Evolutionary conservation across 164 flowering plant genomes (phyloP), one percentile per base, ranked within the genome.

Genomic region (Vitis riparia): DNA sequence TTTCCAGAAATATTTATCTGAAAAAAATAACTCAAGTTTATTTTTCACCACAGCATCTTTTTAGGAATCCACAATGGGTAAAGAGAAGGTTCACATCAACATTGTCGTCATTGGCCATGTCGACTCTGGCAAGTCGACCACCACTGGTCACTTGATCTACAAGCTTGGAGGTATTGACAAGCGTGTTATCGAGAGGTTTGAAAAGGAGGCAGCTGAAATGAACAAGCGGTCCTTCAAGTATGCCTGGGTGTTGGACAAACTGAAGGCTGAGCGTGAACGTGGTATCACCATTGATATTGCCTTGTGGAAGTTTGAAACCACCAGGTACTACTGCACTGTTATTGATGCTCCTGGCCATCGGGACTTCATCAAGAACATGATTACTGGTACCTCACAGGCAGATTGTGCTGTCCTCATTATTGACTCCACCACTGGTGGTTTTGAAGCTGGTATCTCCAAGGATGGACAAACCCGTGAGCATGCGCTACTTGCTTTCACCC

Each of bases 191-290:
- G 94, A 90, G 73, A 88, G 92, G 72, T 90, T 90, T 17, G 94
- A 89, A 87, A 89, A 89, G 85, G 94, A 89, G 37, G 94, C 94
- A 71, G 94, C 94, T 79, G 94, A 89, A 83, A 89, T 89, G 94
- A 89, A 89, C 92, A 89, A 89, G 76, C 76, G 94, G 79, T 89
- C 94, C 23, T 89, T 88, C 89, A 89, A 89, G 79, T 89, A 89
- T 65, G 94, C 94, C 9, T 89, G 94, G 94, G 94, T 89, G 47
- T 77, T 89, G 30, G 94, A 89, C 86, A 89, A 89, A 80, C 85
- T 90, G 62, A 90, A 90, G 89, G 94, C 94, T 51, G 94, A 90
- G 78, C 92, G 94, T 57, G 94, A 90, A 57, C 92, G 92, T 83
- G 94, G 94, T 80, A 90, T 90, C 50, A 90, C 94, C 51, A 90